A percentile compares a stretch with the other conserved stretches of the same genome.
Conservation (phyloP, 176 grass and related monocot species). For the Musa itinerans region DNA sequence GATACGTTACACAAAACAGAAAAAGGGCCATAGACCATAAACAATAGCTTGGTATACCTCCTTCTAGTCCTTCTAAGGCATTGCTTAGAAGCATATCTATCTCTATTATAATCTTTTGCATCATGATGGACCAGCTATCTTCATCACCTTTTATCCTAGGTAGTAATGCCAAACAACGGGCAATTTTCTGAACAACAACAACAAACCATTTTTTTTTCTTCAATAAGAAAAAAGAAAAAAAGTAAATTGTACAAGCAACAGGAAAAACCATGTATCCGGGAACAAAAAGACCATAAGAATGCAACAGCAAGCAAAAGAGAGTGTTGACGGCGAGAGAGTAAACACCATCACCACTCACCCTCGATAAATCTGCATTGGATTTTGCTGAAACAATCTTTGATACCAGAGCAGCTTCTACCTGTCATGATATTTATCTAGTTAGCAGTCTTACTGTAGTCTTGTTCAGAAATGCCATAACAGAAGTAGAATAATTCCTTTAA, state of each 20-base stretch:
- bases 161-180: constrained; percentile 51
- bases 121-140: constrained; percentile 64
- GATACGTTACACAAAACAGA: constrained; percentile 13
- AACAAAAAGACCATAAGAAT: not conserved
- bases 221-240: constrained; percentile 7
- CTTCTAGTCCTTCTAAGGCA: constrained; percentile 70
- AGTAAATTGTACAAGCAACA: not conserved
- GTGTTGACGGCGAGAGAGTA: not conserved
- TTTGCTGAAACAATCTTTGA: constrained; percentile 45
- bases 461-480: not conserved
- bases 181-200: constrained; percentile 29
- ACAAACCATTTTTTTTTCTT: constrained; percentile 10
- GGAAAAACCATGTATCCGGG: not conserved
- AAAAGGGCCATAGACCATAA: constrained; percentile 11
- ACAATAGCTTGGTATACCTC: constrained; percentile 28
- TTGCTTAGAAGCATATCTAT: constrained; percentile 70
- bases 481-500: not conserved
- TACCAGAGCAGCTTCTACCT: constrained; percentile 67
- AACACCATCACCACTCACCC: constrained; percentile 37
- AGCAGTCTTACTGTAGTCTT: not conserved
- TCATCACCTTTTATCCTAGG: constrained; percentile 55
- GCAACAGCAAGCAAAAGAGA: not conserved
- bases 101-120: constrained; percentile 61
- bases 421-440: constrained; percentile 2
- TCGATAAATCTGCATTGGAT: constrained; percentile 41